Evolutionary conservation across 1,139 yeast species (phyloP).

Genomic region (Zhuliangozyma blackwelliae): DNA sequence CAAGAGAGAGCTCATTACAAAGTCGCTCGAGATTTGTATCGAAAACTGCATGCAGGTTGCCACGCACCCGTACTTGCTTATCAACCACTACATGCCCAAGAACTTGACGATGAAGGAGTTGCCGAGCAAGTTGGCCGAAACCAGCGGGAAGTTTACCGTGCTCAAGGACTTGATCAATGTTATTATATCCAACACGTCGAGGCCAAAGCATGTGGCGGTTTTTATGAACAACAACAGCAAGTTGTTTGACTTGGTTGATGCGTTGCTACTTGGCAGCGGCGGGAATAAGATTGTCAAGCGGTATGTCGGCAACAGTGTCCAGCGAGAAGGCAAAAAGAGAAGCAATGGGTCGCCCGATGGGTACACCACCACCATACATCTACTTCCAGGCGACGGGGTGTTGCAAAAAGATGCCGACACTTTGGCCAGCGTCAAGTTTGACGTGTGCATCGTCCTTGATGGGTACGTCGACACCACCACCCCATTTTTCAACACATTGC

Average conservation of each 20-base stretch:
- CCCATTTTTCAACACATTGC: slow-evolving; percentile 24
- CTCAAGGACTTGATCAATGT: slow-evolving; percentile 56
- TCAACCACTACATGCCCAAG: slow-evolving; percentile 84
- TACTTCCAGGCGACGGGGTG: slow-evolving; percentile 42
- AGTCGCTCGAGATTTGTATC: slow-evolving; percentile 69
- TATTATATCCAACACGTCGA: slow-evolving; percentile 33
- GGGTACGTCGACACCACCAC: slow-evolving; percentile 50
- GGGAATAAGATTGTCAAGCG: slow-evolving; percentile 54
- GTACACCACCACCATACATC: slow-evolving; percentile 25
- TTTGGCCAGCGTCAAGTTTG: slow-evolving; percentile 39
- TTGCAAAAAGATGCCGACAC: slow-evolving; percentile 24
- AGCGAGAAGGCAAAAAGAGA: slow-evolving; percentile 34
- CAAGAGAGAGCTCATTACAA: slow-evolving; percentile 54
- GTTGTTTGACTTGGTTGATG: slow-evolving; percentile 73
- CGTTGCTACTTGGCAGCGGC: slow-evolving; percentile 63
- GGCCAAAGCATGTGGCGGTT: slow-evolving; percentile 33
- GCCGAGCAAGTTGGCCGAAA: slow-evolving; percentile 68
- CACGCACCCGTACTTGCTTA: slow-evolving; percentile 82
- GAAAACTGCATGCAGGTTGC: slow-evolving; percentile 74
- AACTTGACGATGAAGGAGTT: slow-evolving; percentile 72
- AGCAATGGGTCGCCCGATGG: slow-evolving; percentile 7
- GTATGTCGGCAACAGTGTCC: slow-evolving; percentile 54
- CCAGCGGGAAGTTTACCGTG: slow-evolving; percentile 82
- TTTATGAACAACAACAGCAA: slow-evolving; percentile 36
- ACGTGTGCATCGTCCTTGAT: slow-evolving; percentile 67